Conservation (phyloP, 352 stramenopile genomes). For the Globisporangium radiosum region DNA sequence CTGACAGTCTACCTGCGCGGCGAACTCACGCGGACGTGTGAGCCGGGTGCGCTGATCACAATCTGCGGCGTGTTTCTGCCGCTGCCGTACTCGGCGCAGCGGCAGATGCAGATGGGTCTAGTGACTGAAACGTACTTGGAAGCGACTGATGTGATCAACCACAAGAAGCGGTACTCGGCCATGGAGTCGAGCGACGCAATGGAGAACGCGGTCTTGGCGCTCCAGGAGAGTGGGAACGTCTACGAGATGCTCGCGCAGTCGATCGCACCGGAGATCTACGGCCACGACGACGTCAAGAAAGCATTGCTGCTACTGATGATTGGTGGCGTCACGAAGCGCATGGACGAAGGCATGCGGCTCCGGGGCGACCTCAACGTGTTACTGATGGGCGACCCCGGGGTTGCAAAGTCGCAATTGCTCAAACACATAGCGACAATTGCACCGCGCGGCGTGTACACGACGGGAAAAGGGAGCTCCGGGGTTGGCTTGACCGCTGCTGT, state of each 20-base stretch:
- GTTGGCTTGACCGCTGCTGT: constrained; percentile 98
- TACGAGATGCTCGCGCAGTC: constrained; percentile 93
- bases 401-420: constrained; percentile 99
- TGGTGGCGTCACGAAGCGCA: constrained; percentile 85
- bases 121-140: constrained; percentile 97
- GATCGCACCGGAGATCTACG: constrained; percentile 99
- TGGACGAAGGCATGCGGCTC: constrained; percentile 94
- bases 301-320: constrained; percentile 97
- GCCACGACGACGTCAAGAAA: constrained; percentile 99
- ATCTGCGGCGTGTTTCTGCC: constrained; percentile 96
- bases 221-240: constrained; percentile 73
- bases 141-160: constrained; percentile 91
- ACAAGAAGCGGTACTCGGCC: constrained; percentile 97
- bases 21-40: constrained; percentile 91
- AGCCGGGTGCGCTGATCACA: constrained; percentile 95
- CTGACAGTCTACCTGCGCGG: constrained; percentile 90
- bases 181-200: constrained; percentile 84
- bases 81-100: constrained; percentile 87
- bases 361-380: constrained; percentile 99
- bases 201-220: constrained; percentile 61
- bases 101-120: constrained; percentile 95
- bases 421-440: constrained; percentile 98
- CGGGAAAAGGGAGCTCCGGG: constrained; percentile 97
- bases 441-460: constrained; percentile 98
- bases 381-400: constrained; percentile 97